phyloP scores from a whole-genome alignment of 257 asterid genomes.

The Sherardia arvensis region DNA sequence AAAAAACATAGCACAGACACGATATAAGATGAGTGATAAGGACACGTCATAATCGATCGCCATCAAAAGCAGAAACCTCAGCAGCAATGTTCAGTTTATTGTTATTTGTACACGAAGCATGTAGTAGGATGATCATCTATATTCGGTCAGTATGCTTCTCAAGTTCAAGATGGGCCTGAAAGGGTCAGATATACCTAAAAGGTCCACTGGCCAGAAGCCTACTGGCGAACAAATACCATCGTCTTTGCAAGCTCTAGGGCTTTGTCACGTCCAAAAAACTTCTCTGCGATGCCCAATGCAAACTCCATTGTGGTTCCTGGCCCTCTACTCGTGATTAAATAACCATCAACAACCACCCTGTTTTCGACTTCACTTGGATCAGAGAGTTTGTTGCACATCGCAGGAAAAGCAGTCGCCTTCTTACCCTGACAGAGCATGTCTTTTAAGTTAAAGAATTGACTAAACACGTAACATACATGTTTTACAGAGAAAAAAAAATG shows the following conservation, averaged over 20 bases:
- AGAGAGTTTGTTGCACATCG: conserved; percentile 65
- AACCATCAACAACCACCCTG: conserved; percentile 83
- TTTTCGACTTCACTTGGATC: conserved; percentile 70
- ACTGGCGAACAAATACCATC: conserved; percentile 48
- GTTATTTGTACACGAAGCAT: conserved; percentile 1
- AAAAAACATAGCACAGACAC: background rate
- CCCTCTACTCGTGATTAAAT: conserved; percentile 85
- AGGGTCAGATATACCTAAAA: background rate
- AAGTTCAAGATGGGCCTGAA: background rate
- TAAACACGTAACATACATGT: background rate
- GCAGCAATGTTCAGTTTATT: background rate
- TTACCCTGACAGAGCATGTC: conserved; percentile 45
- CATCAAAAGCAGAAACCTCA: background rate
- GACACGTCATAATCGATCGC: background rate
- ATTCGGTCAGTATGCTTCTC: background rate
- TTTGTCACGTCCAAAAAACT: conserved; percentile 56
- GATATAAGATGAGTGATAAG: too few species aligned
- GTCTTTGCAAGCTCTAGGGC: conserved; percentile 61
- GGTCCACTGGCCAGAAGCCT: background rate
- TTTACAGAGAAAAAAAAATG: background rate
- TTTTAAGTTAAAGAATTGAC: background rate
- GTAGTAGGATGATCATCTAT: background rate
- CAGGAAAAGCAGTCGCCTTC: conserved; percentile 92
- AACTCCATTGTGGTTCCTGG: conserved; percentile 95
- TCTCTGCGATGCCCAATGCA: conserved; percentile 56